Percentiles rank a stretch among this genome's conserved stretches.
Conservation (phyloP, 306 rosid species). For the Cucumis sativus region DNA sequence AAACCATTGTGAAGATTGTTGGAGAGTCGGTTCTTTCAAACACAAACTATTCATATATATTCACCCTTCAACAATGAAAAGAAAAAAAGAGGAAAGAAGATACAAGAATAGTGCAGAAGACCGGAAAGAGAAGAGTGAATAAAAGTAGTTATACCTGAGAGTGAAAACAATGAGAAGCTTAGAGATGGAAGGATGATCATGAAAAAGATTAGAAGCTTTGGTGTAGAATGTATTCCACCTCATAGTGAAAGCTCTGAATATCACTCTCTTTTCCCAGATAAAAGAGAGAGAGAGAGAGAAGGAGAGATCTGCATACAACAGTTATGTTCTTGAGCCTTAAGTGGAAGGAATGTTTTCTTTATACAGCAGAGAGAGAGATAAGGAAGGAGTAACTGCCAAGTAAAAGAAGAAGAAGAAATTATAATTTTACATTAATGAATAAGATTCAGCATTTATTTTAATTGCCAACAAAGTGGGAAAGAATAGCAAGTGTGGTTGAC, state of each 20-base stretch:
- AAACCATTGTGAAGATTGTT: too few species aligned
- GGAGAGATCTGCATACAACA: background rate
- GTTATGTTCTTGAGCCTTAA: background rate
- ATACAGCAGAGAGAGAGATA: background rate
- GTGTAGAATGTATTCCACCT: constrained; percentile 24
- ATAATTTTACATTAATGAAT: background rate
- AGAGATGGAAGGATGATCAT: constrained; percentile 21
- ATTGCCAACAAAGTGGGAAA: background rate
- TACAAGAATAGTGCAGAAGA: background rate
- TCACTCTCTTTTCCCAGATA: background rate
- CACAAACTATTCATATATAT: too few species aligned
- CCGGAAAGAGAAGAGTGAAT: background rate
- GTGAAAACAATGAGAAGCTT: constrained; percentile 40
- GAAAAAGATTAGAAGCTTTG: constrained; percentile 32
- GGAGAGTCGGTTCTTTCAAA: too few species aligned
- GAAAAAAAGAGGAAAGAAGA: background rate
- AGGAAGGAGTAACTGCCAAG: constrained; percentile 4
- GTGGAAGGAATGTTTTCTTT: background rate
- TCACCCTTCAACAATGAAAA: too few species aligned
- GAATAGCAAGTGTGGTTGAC: background rate
- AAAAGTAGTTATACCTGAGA: constrained; percentile 16
- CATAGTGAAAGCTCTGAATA: constrained; percentile 20
- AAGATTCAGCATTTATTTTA: background rate
- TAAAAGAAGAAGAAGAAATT: background rate
- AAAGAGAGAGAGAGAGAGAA: background rate